Percentiles rank a stretch among this genome's conserved stretches.
Conservation (phyloP, 2,329 filamentous ascomycete genomes). For the Cytospora chrysosperma region DNA sequence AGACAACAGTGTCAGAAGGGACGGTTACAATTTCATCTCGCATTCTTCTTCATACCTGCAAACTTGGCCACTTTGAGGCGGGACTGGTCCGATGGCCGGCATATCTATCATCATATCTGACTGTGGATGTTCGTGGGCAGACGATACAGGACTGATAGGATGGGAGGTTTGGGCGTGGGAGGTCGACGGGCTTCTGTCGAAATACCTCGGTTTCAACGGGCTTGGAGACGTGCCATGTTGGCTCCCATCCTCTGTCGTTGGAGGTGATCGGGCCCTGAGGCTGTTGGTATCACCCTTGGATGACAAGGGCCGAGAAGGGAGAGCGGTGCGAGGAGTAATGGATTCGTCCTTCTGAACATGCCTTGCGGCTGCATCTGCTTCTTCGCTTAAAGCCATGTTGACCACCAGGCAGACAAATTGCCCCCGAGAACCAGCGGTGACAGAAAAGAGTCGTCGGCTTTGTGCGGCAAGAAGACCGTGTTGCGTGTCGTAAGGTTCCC, state of each 20-base stretch:
- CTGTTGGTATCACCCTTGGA: slow-evolving; percentile 22
- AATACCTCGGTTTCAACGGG: slow-evolving; percentile 11
- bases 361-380: slow-evolving; percentile 8
- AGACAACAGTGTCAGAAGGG: slow-evolving; percentile 25
- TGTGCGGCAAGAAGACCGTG: slow-evolving; percentile 6
- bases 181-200: slow-evolving; percentile 19
- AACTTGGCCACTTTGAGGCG: slow-evolving; percentile 58
- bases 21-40: slow-evolving; percentile 18
- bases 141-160: slow-evolving; percentile 23
- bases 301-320: slow-evolving; percentile 29
- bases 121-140: slow-evolving; percentile 15
- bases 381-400: slow-evolving; percentile 24
- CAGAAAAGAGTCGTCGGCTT: slow-evolving; percentile 15
- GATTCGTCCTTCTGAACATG: slow-evolving; percentile 17
- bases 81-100: slow-evolving; percentile 9
- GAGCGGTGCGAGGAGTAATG: slow-evolving; percentile 25
- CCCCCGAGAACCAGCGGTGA: background rate
- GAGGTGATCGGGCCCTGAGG: slow-evolving; percentile 27
- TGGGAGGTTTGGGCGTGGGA: slow-evolving; percentile 24
- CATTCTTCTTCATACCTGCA: slow-evolving; percentile 59
- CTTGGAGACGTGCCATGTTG: slow-evolving; percentile 23
- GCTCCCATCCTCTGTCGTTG: slow-evolving; percentile 26
- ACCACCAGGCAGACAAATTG: background rate
- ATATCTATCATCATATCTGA: slow-evolving; percentile 20
- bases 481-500: slow-evolving; percentile 7